phyloP scores from a whole-genome alignment of 495 filamentous ascomycete species.

The Daldinia childiae region DNA sequence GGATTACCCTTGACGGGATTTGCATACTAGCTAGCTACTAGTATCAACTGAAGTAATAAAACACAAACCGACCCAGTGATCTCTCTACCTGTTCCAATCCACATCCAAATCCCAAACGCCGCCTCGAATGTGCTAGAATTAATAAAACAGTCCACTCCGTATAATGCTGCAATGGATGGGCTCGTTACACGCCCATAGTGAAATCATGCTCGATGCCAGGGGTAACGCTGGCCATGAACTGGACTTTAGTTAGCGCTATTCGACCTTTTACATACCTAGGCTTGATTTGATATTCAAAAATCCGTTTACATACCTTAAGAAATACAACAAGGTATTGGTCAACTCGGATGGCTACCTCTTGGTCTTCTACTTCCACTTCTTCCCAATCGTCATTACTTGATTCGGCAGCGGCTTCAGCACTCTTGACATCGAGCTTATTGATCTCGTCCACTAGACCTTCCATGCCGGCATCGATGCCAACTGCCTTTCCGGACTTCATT shows the following conservation, averaged over 20 bases:
- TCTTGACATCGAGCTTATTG: conserved; percentile 59
- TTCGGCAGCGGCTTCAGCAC: conserved; percentile 49
- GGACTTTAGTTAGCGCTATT: conserved; percentile 25
- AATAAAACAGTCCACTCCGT: conserved; percentile 3
- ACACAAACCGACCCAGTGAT: conserved; percentile 28
- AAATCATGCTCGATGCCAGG: conserved; percentile 98
- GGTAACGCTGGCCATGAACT: conserved; percentile 96
- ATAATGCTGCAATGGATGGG: conserved; percentile 10
- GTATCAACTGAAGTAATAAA: conserved; percentile 23
- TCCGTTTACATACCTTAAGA: conserved; percentile 66
- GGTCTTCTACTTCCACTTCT: conserved; percentile 71
- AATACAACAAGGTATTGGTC: conserved; percentile 99
- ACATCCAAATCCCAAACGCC: conserved; percentile 36
- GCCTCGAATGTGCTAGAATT: conserved; percentile 2
- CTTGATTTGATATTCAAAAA: neutral
- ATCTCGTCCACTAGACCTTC: conserved; percentile 69
- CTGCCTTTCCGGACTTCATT: conserved; percentile 63
- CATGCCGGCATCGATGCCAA: conserved; percentile 61
- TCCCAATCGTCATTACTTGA: conserved; percentile 84
- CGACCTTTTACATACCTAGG: neutral
- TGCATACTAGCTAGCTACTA: conserved; percentile 3
- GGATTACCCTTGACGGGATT: neutral
- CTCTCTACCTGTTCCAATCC: conserved; percentile 15
- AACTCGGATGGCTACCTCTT: conserved; percentile 90
- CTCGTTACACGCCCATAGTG: conserved; percentile 88